phyloP scores from a whole-genome alignment of 2,329 filamentous ascomycete genomes.

The Magnaporthiopsis incrustans region DNA sequence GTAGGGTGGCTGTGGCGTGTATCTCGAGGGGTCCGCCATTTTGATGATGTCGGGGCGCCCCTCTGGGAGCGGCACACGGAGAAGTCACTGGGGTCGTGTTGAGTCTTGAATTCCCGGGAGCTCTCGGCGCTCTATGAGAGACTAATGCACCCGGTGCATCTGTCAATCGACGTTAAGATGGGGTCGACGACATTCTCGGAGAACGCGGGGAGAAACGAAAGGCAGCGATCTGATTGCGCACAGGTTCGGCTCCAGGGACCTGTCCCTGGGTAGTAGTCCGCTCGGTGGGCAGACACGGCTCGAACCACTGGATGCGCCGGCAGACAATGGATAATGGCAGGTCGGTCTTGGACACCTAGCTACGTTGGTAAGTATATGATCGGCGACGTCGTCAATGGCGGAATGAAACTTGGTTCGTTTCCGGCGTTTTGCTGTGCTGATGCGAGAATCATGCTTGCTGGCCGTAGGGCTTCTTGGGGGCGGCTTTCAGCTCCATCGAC shows the following conservation, averaged over 20 bases:
- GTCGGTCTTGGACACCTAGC: too few relatives aligned
- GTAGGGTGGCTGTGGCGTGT: conserved; percentile 16
- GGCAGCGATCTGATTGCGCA: background rate
- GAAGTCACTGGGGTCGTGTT: background rate
- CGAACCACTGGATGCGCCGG: background rate
- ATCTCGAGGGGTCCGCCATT: conserved; percentile 22
- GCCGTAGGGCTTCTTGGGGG: background rate
- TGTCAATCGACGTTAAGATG: background rate
- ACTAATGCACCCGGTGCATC: background rate
- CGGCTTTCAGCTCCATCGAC: background rate
- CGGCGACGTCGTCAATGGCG: background rate
- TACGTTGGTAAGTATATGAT: background rate
- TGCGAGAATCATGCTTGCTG: background rate
- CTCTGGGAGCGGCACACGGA: background rate
- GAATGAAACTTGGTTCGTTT: background rate
- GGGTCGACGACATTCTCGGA: background rate
- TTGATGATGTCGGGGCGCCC: background rate
- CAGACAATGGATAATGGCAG: background rate
- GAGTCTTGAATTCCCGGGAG: background rate
- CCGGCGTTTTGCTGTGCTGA: background rate
- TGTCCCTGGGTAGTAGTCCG: background rate
- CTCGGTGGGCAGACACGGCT: background rate
- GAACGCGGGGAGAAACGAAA: background rate
- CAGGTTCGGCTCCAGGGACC: background rate
- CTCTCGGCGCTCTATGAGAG: background rate